Evolutionary conservation across 2,329 filamentous ascomycete genomes (phyloP).

Genomic region (Cladosporium oxysporum): DNA sequence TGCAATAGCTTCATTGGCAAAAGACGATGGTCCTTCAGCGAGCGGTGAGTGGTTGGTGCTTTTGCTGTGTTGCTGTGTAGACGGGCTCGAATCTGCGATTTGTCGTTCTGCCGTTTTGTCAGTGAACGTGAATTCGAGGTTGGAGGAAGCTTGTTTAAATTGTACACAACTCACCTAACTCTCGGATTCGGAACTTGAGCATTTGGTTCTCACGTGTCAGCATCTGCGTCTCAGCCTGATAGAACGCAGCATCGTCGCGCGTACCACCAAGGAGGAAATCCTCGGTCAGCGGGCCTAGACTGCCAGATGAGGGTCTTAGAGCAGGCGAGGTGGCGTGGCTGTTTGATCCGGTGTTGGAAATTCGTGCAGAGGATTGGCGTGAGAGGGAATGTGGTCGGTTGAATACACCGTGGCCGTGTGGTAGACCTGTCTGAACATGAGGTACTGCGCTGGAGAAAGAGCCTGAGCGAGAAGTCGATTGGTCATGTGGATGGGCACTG

Average conservation of each 20-base stretch:
- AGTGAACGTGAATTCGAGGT: not conserved
- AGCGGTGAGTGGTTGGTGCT: constrained; percentile 22
- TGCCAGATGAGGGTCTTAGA: constrained; percentile 58
- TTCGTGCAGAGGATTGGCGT: constrained; percentile 45
- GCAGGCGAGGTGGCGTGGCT: constrained; percentile 44
- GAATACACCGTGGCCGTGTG: constrained; percentile 26
- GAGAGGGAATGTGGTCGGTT: constrained; percentile 42
- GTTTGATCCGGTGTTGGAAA: constrained; percentile 26
- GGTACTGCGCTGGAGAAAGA: constrained; percentile 26
- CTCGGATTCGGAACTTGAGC: constrained; percentile 72
- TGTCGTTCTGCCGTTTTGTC: constrained; percentile 23
- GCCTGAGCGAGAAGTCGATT: constrained; percentile 26
- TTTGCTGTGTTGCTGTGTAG: not conserved
- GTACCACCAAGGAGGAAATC: constrained; percentile 63
- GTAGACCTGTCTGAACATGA: constrained; percentile 2
- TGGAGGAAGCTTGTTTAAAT: not conserved
- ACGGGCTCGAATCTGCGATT: constrained; percentile 20
- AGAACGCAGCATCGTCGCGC: constrained; percentile 74
- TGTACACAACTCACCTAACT: constrained; percentile 57
- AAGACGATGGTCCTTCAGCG: constrained; percentile 19
- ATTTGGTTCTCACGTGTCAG: constrained; percentile 79
- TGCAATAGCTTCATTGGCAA: constrained; percentile 10
- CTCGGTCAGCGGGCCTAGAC: constrained; percentile 44
- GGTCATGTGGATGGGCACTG: constrained; percentile 48
- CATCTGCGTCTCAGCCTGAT: constrained; percentile 79